Base-by-base conservation (phyloP, 257 asterid genomes). In the Datura wrightii region DNA sequence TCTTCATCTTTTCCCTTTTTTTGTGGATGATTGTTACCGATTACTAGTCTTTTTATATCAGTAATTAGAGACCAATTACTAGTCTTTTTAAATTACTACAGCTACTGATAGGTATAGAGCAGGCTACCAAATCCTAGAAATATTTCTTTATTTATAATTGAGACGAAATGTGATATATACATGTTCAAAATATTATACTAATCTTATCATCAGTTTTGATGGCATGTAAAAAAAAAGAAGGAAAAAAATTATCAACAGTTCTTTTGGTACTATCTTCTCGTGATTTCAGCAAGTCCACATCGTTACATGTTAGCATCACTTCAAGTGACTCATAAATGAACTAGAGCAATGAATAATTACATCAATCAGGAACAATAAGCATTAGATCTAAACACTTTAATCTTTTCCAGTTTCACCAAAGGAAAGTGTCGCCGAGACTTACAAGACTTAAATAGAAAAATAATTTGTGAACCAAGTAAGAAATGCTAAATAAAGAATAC, bases 31-130 rank as follows among this genome's bases (percentile, higher is more conserved):
- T 9, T 58, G 24, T 5, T 56, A 58, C 24, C 63, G 16, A 39
- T 39, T 39, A 39, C 42, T 39, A 39, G 42, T 39, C 42, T 39
- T 39, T 39, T 54, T 15, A 13, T 52, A 54, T 54, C 59, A 48
- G 54, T 9, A 48, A 48, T 8, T 13, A 54, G 13, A 54, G 59
- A 54, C n/a, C 59, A 11, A 24, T 60, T 24, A 60, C 19, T 65
- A 34, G 7, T 65, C n/a, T 65, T 34, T 13, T 65, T 65, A 1
- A 65, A 65, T 3, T 65, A 65, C 19, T 37, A 65, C 9, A 63
- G 42, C 42, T 60, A 24, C 11, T 65, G 72, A 65, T 14, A 65
- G 72, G 72, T 34, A 65, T 65, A 65, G 37, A 65, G n/a, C 72
- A 65, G 72, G 72, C 10, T 65, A 65, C n/a, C 72, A 31, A 65